Conservation (phyloP, 2,329 filamentous ascomycete genomes). For the Claviceps humidiphila region DNA sequence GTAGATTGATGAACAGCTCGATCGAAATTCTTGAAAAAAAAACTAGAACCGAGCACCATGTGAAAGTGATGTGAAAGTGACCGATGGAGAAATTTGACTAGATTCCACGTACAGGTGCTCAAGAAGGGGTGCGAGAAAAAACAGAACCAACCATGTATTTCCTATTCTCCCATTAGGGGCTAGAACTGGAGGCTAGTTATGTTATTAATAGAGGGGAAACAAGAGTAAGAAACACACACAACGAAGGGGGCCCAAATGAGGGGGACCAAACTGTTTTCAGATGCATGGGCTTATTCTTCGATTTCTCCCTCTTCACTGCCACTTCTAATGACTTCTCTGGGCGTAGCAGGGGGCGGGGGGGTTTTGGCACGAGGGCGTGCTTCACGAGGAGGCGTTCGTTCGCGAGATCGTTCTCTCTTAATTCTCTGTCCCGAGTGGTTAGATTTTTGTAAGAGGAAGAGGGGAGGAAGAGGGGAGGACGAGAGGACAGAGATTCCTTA, state of each 20-base stretch:
- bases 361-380: conserved; percentile 43
- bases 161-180: background rate
- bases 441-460: background rate
- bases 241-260: background rate
- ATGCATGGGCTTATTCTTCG: conserved; percentile 42
- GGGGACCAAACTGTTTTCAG: background rate
- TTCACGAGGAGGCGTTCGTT: conserved; percentile 48
- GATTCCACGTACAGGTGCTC: too few relatives aligned
- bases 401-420: conserved; percentile 44
- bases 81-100: too few relatives aligned
- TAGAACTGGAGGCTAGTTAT: conserved; percentile 4
- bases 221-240: background rate
- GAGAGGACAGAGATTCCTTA: conserved; percentile 16
- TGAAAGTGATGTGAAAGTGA: too few relatives aligned
- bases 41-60: background rate
- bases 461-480: background rate
- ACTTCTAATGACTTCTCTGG: conserved; percentile 39
- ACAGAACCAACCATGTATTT: background rate
- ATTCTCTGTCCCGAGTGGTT: conserved; percentile 34
- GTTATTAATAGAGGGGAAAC: background rate
- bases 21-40: background rate
- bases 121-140: background rate
- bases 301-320: conserved; percentile 98
- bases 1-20: background rate
- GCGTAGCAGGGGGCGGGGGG: conserved; percentile 22